phyloP scores from a whole-genome alignment of 2,329 filamentous ascomycete genomes.

The Phaeophleospora eucalypticola region DNA sequence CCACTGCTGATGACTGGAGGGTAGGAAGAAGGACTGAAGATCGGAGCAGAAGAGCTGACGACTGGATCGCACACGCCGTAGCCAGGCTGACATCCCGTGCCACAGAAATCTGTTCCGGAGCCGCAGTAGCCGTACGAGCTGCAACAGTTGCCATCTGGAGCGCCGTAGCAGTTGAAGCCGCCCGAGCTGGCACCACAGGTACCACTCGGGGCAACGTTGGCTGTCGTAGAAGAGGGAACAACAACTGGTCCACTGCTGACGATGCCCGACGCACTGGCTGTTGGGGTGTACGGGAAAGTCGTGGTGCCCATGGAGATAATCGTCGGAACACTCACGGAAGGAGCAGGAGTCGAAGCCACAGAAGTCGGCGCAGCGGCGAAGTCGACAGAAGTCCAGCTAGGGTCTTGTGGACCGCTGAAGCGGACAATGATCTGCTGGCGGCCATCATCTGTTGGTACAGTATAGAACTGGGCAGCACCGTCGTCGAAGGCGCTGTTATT shows the following conservation, averaged over 20 bases:
- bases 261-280: not conserved
- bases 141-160: constrained; percentile 6
- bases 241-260: not conserved
- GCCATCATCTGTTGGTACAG: constrained; percentile 23
- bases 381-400: constrained; percentile 27
- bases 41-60: no score
- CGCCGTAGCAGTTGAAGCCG: constrained; percentile 8
- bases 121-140: constrained; percentile 11
- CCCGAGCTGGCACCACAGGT: constrained; percentile 7
- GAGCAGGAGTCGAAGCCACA: constrained; percentile 4
- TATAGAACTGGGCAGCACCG: constrained; percentile 32
- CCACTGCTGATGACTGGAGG: no score
- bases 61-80: no score
- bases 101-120: constrained; percentile 2
- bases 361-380: constrained; percentile 22
- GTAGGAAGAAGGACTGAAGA: no score
- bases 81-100: constrained; percentile 7
- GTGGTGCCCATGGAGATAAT: constrained; percentile 10
- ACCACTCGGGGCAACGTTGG: constrained; percentile 4
- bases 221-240: not conserved
- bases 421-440: constrained; percentile 29
- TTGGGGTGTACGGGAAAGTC: constrained; percentile 4
- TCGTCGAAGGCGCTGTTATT: constrained; percentile 30
- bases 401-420: constrained; percentile 26
- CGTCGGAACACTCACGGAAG: constrained; percentile 4